Evolutionary conservation across 83 land plant species (phyloP), one percentile per base, ranked within the genome.

Genomic region (Thuja plicata): DNA sequence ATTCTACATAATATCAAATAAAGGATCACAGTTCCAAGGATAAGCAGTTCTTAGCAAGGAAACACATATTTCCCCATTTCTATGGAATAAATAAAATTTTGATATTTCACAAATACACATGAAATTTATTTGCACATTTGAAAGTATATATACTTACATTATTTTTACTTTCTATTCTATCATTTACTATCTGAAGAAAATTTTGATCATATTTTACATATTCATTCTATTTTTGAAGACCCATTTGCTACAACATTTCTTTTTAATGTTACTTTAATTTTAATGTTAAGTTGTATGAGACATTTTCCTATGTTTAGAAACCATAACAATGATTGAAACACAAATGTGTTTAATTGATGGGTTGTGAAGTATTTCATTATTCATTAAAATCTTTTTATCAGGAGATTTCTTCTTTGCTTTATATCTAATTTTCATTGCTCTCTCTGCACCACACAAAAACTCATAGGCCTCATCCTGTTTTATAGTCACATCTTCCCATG

Each of bases 391-490:
- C 89, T 89, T 92, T 92, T 96, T 93, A 5, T 86, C 87, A 0
- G 99, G 99, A 88, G 97, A 98, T 87, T 98, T 97, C 92, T 90
- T 97, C 88, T 96, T 90, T 3, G 99, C 99, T 90, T 98, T 97
- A 88, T 97, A 98, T 15, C 98, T 98, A 87, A 98, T 98, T 91
- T 97, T 99, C 12, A 98, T 95, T 3, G 97, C 99, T n/a, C 99
- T 90, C 91, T 98, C 99, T 8, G 97, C 99, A 0, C 99, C 99
- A 99, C 99, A 98, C 89, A 99, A 98, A 77, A 98, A 98, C 1
- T 97, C 99, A 92, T 94, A 97, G 0, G 99, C 93, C 60, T 95
- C 92, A 0, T 99, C 99, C 89, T 97, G 92, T 82, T 97, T 97
- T 90, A 98, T 97, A 1, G 99, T 98, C 79, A 98, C 99, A 88